Evolutionary conservation across 2,329 filamentous ascomycete species (phyloP).

Genomic region (Orbilia oligospora): DNA sequence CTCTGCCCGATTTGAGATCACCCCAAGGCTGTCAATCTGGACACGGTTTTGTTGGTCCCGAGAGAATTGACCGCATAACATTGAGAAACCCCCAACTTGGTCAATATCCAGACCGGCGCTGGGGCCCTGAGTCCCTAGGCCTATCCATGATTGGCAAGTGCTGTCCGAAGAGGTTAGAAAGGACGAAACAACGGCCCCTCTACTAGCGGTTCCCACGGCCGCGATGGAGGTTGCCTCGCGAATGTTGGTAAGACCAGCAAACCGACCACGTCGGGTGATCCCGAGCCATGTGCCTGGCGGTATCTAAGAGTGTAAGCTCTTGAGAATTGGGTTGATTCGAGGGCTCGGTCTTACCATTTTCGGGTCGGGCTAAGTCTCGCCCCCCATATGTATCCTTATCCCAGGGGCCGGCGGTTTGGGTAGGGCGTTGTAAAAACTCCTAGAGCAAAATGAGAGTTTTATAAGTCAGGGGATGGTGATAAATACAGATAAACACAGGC

Average conservation of each 20-base stretch:
- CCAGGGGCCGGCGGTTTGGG: slow-evolving; percentile 55
- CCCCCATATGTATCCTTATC: slow-evolving; percentile 34
- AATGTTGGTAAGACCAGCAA: slow-evolving; percentile 78
- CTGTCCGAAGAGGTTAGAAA: slow-evolving; percentile 65
- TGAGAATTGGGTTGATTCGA: slow-evolving; percentile 18
- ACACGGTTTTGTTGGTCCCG: slow-evolving; percentile 64
- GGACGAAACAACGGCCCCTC: slow-evolving; percentile 74
- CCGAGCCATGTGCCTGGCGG: slow-evolving; percentile 76
- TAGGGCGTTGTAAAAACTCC: slow-evolving; percentile 57
- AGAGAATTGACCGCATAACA: slow-evolving; percentile 75
- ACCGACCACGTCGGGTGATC: slow-evolving; percentile 73
- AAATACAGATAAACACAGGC: too few species aligned
- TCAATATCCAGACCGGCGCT: slow-evolving; percentile 72
- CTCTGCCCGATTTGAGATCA: slow-evolving; percentile 37
- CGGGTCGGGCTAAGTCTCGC: slow-evolving; percentile 49
- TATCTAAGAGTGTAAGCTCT: slow-evolving; percentile 62
- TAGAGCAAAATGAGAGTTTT: neutral
- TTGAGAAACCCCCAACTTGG: slow-evolving; percentile 77
- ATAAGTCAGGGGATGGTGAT: neutral
- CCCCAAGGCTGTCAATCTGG: slow-evolving; percentile 20
- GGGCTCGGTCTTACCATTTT: slow-evolving; percentile 37
- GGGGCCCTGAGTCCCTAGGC: slow-evolving; percentile 69
- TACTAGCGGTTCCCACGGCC: slow-evolving; percentile 71
- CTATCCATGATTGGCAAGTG: slow-evolving; percentile 12
- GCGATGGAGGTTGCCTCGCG: slow-evolving; percentile 72